Conservation (phyloP, 345 rosid genomes). For the thale cress (Arabidopsis thaliana) region DNA sequence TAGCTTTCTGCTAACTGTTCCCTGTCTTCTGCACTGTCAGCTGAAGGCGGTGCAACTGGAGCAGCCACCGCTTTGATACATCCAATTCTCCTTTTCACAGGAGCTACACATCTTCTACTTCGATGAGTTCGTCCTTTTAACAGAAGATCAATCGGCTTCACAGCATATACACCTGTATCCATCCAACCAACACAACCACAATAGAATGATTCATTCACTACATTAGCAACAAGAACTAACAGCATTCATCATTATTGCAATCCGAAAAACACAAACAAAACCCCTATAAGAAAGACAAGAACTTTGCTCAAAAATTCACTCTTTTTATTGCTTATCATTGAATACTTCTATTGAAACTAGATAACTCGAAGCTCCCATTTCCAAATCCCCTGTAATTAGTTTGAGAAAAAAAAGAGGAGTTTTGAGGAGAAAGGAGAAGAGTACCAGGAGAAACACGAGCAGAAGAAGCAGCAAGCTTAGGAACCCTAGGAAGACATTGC, state of each 20-base stretch:
- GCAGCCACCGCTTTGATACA: slow-evolving; percentile 65
- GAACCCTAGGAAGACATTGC: slow-evolving; percentile 56
- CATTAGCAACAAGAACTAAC: slow-evolving; percentile 5
- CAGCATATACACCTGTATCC: slow-evolving; percentile 54
- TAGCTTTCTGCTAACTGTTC: slow-evolving; percentile 72
- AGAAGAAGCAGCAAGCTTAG: slow-evolving; percentile 39
- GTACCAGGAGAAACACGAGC: slow-evolving; percentile 69
- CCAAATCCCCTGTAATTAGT: neutral
- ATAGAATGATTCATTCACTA: slow-evolving; percentile 9
- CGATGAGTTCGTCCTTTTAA: slow-evolving; percentile 48
- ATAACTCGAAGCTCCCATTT: slow-evolving; percentile 11
- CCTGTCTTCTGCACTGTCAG: slow-evolving; percentile 63
- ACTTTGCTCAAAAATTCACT: slow-evolving; percentile 11
- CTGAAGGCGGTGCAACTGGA: slow-evolving; percentile 65
- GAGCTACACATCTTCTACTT: slow-evolving; percentile 39
- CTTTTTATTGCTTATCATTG: neutral
- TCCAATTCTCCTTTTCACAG: slow-evolving; percentile 45
- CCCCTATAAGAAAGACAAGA: slow-evolving; percentile 8
- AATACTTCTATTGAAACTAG: neutral
- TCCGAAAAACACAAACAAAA: neutral
- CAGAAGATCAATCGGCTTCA: slow-evolving; percentile 54
- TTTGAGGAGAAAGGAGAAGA: neutral
- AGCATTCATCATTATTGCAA: slow-evolving; percentile 24
- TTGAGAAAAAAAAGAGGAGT: neutral
- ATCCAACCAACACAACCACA: slow-evolving; percentile 39